These are phyloP conservation scores for Phytopythium litorale DNA, from an alignment of 352 stramenopile genomes.

Conservation along the genomic window DNA sequence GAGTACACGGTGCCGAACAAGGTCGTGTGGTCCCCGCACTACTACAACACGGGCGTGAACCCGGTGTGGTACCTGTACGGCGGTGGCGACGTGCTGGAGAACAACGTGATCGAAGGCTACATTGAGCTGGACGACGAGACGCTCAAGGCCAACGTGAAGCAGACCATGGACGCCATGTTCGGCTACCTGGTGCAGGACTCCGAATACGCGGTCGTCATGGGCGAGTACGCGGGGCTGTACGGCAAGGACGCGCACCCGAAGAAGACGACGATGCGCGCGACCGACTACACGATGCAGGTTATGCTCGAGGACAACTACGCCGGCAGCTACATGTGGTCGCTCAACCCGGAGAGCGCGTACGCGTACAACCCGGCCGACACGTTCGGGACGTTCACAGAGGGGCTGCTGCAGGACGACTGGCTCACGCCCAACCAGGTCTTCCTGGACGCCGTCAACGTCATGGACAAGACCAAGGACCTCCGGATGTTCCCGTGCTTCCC, in stretches of 20 bases:
- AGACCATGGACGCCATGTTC: slow-evolving; percentile 71
- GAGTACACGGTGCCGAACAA: slow-evolving; percentile 47
- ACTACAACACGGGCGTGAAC: slow-evolving; percentile 71
- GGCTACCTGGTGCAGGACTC: slow-evolving; percentile 47
- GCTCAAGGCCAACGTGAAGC: slow-evolving; percentile 49
- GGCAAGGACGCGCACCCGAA: slow-evolving; percentile 42
- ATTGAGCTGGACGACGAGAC: slow-evolving; percentile 53
- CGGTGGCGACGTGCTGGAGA: slow-evolving; percentile 24
- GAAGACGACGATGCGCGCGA: slow-evolving; percentile 59
- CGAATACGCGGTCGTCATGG: slow-evolving; percentile 53
- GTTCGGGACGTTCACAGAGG: slow-evolving; percentile 58
- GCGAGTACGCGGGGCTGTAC: slow-evolving; percentile 68
- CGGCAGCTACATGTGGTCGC: slow-evolving; percentile 77
- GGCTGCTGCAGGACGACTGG: slow-evolving; percentile 65
- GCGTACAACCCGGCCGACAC: slow-evolving; percentile 68
- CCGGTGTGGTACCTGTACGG: slow-evolving; percentile 65
- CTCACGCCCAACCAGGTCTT: slow-evolving; percentile 63
- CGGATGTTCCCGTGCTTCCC: slow-evolving; percentile 68
- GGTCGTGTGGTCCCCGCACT: slow-evolving; percentile 69
- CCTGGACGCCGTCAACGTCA: slow-evolving; percentile 41
- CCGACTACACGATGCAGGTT: slow-evolving; percentile 61
- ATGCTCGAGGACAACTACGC: slow-evolving; percentile 52
- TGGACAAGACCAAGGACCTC: slow-evolving; percentile 55
- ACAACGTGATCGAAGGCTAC: slow-evolving; percentile 25
- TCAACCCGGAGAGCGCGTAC: slow-evolving; percentile 76